Percentiles rank a stretch among this genome's conserved stretches.
phyloP scores from a whole-genome alignment of 176 grass and related monocot species.

The Cymbopogon citratus region DNA sequence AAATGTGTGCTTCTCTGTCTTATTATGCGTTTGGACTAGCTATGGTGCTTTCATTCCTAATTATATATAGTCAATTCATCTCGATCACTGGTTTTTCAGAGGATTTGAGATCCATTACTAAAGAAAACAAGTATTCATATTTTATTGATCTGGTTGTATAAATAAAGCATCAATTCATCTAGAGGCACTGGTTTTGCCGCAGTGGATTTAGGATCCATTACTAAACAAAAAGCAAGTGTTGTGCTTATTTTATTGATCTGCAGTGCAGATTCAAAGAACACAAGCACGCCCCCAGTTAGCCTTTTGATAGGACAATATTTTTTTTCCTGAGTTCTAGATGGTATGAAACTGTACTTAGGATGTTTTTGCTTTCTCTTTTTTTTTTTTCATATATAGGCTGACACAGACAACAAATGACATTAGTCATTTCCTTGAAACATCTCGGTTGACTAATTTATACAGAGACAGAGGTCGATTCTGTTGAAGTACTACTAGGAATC shows the following conservation, averaged over 20 bases:
- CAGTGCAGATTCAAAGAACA: neutral
- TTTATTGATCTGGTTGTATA: neutral
- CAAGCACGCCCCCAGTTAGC: neutral
- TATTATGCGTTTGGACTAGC: neutral
- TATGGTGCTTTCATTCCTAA: neutral
- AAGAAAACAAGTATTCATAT: neutral
- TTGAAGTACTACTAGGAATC: too few relatives aligned
- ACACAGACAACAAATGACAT: neutral
- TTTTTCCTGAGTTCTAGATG: too few relatives aligned
- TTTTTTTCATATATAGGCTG: neutral
- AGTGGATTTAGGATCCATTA: neutral
- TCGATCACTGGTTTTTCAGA: neutral
- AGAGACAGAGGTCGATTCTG: too few relatives aligned
- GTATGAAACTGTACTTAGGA: neutral
- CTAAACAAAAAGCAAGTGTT: conserved; percentile 7
- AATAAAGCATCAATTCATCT: neutral
- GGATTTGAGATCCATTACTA: neutral
- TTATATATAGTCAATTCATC: neutral
- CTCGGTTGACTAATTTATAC: neutral
- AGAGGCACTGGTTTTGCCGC: neutral
- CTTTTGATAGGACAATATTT: neutral
- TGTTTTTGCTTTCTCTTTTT: neutral
- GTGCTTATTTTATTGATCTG: neutral
- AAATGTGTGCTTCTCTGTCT: neutral
- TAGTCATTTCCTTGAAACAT: neutral